Percentiles rank a stretch among this genome's conserved stretches.
These are phyloP conservation scores for Metarhizium robertsii DNA, from an alignment of 2,329 filamentous ascomycete species.

Conservation along the genomic window DNA sequence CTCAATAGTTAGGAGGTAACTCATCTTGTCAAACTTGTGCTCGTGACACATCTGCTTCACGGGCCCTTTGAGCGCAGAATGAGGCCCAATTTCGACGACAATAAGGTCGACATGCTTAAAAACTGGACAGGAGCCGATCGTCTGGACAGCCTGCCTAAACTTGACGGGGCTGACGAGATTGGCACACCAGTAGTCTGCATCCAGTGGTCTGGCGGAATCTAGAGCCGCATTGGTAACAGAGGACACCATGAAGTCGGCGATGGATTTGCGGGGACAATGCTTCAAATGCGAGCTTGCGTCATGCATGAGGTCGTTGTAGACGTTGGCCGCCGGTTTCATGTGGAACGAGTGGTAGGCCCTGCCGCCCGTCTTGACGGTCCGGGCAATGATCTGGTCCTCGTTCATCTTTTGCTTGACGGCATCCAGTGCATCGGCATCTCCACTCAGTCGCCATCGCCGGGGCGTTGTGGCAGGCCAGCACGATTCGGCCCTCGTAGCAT, in stretches of 20 bases:
- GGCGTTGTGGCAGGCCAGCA: constrained; percentile 16
- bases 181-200: background rate
- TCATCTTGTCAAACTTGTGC: background rate
- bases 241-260: background rate
- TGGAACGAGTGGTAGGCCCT: constrained; percentile 14
- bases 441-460: constrained; percentile 16
- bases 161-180: constrained; percentile 4
- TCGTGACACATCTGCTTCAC: constrained; percentile 33
- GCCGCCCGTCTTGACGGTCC: constrained; percentile 10
- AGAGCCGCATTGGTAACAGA: constrained; percentile 16
- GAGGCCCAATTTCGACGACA: constrained; percentile 36
- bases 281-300: background rate
- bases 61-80: constrained; percentile 37
- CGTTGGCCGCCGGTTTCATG: constrained; percentile 7
- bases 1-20: background rate
- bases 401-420: constrained; percentile 3
- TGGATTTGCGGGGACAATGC: background rate
- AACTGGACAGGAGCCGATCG: background rate
- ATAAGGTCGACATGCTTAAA: constrained; percentile 14
- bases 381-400: constrained; percentile 7
- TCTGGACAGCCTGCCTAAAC: background rate
- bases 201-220: background rate
- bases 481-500: constrained; percentile 9
- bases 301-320: constrained; percentile 4
- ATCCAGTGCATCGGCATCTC: constrained; percentile 11